Evolutionary conservation across 1,284 basidiomycete genomes (phyloP), one percentile per base, ranked within the genome.

Genomic region (Rhodotorula sp.): DNA sequence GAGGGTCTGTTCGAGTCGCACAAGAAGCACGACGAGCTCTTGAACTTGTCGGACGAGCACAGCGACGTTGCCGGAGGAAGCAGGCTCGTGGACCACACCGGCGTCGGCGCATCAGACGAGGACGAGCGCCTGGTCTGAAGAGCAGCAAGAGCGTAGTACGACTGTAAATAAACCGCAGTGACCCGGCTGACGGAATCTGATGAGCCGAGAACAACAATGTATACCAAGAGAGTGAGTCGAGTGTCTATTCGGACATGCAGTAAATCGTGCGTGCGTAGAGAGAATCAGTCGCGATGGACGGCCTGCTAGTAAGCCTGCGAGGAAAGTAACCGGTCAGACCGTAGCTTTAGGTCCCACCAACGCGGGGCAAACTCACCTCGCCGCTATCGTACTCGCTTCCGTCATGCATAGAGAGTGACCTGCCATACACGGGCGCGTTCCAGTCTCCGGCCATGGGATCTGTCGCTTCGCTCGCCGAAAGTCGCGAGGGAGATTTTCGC

Each of bases 371-470:
- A 29, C 62, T 45, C 61, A 62, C 71, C 61, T 69, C 71, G 5
- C 60, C 71, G 24, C 67, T 69, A 15, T 72, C 73, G 44, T 74
- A 71, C 30, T 58, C 73, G 5, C 59, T 64, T 4, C 70, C 58
- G 8, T 68, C 73, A 33, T 67, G 69, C 64, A 71, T 55, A 2
- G 49, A 57, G 29, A 74, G 37, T 4, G 49, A 54, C 24, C 64
- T 22, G 8, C 68, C 68, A 30, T 66, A 70, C 3, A 48, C 59
- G 17, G 70, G 70, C 18, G 42, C 65, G n/a, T 60, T 59, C 74
- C 71, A 75, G 45, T 75, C 74, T 4, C 74, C 74, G 15, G 71
- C 69, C 74, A 75, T 73, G 14, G 69, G 69, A 45, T 75, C 73
- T 14, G 62, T 49, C 48, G 63, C 45, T 22, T 42, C 63, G 37